Conservation (phyloP, 257 asterid genomes). For the Rauvolfia tetraphylla region DNA sequence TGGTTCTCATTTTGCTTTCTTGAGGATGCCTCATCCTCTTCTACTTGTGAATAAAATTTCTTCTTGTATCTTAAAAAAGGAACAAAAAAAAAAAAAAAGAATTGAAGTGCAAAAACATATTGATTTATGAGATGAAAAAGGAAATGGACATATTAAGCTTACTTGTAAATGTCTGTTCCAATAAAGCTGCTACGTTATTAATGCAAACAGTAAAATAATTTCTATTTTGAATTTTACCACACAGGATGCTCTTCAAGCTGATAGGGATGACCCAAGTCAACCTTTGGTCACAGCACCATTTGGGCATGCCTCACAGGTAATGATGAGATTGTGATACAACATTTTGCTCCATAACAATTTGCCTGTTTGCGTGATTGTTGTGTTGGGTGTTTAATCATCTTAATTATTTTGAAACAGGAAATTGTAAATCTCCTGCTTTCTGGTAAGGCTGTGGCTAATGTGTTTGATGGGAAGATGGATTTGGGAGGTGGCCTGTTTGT, state of each 20-base stretch:
- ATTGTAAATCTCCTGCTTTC: slow-evolving; percentile 90
- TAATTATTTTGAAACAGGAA: slow-evolving; percentile 52
- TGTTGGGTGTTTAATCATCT: neutral
- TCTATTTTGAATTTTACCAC: slow-evolving; percentile 9
- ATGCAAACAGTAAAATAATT: slow-evolving; percentile 22
- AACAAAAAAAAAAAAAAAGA: too few relatives aligned
- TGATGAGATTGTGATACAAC: slow-evolving; percentile 1
- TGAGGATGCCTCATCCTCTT: neutral
- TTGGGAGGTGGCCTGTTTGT: slow-evolving; percentile 95
- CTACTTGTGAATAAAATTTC: neutral
- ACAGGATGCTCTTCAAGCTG: slow-evolving; percentile 61
- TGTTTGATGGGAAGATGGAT: slow-evolving; percentile 90
- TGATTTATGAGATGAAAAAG: neutral
- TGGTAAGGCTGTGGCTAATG: slow-evolving; percentile 84
- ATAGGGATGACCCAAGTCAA: slow-evolving; percentile 93
- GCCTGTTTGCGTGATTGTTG: neutral
- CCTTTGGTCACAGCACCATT: slow-evolving; percentile 97
- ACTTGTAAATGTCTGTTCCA: neutral
- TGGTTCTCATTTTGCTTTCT: neutral
- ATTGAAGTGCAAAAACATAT: neutral
- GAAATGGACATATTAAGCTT: neutral
- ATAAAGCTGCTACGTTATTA: neutral
- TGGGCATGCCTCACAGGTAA: slow-evolving; percentile 99
- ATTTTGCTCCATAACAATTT: neutral
- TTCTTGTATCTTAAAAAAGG: neutral